Conservation (phyloP, 2,329 filamentous ascomycete species). For the Chrysosporium keratinophilum region DNA sequence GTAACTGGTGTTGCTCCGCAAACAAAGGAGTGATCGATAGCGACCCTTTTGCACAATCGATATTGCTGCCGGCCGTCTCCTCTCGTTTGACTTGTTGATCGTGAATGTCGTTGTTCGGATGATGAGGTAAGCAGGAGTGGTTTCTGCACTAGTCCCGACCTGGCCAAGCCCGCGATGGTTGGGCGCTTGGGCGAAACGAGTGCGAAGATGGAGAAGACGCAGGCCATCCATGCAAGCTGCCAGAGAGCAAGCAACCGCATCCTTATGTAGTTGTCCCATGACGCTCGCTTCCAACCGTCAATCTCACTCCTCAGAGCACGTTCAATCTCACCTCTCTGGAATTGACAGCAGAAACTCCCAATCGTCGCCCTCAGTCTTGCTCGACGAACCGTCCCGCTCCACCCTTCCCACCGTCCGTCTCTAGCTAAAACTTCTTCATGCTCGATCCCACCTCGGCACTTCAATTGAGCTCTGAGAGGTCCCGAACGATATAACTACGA, state of each 20-base stretch:
- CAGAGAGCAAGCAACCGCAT: neutral
- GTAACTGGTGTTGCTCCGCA: neutral
- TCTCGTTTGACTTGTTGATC: neutral
- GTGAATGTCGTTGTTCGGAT: neutral
- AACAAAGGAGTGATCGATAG: neutral
- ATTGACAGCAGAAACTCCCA: neutral
- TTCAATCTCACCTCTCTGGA: neutral
- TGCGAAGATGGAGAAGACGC: neutral
- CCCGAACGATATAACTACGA: constrained; percentile 26
- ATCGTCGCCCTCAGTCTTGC: no score
- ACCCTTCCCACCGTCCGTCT: constrained; percentile 14
- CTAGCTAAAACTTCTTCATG: constrained; percentile 17
- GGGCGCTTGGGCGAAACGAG: neutral
- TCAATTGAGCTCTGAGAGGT: constrained; percentile 15
- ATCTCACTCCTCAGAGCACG: neutral
- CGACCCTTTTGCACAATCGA: neutral
- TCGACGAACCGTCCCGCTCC: neutral
- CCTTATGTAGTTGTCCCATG: neutral
- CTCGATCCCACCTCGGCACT: constrained; percentile 14
- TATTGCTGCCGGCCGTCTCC: neutral
- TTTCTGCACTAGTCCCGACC: neutral
- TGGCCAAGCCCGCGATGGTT: neutral
- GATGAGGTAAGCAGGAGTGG: constrained; percentile 2
- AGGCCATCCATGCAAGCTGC: neutral
- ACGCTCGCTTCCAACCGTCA: neutral